These are phyloP conservation scores for Danielia oregonensis DNA, from an alignment of 805 yeast genomes.

Conservation along the genomic window DNA sequence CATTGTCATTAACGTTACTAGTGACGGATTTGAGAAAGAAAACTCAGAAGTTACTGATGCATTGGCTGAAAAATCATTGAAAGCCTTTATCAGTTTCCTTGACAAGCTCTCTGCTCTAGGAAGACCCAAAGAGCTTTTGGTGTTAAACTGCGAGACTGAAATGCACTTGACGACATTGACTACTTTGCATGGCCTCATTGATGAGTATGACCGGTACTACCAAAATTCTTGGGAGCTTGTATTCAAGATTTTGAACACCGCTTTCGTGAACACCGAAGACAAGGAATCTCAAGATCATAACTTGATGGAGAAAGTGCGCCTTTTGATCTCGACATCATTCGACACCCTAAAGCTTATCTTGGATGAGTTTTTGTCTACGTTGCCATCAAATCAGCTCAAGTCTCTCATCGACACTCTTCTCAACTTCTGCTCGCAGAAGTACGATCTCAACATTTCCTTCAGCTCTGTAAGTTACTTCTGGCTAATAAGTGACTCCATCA, in stretches of 20 bases:
- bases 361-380: conserved; percentile 73
- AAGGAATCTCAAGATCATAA: conserved; percentile 21
- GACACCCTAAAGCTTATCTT: conserved; percentile 78
- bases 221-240: conserved; percentile 71
- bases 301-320: conserved; percentile 45
- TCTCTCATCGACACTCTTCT: conserved; percentile 67
- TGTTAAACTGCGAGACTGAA: conserved; percentile 61
- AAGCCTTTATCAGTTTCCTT: conserved; percentile 46
- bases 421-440: conserved; percentile 65
- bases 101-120: conserved; percentile 36
- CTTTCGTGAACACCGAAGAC: conserved; percentile 38
- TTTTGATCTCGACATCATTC: conserved; percentile 65
- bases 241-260: conserved; percentile 56
- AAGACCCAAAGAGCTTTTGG: conserved; percentile 38
- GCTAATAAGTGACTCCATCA: conserved; percentile 76
- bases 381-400: conserved; percentile 65
- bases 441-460: conserved; percentile 83
- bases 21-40: conserved; percentile 33
- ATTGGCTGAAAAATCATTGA: conserved; percentile 48
- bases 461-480: conserved; percentile 90
- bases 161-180: conserved; percentile 59
- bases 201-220: conserved; percentile 64
- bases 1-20: conserved; percentile 41
- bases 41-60: conserved; percentile 16
- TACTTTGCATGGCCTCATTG: conserved; percentile 69